These are phyloP conservation scores for Ophioceras dolichostomum DNA, from an alignment of 2,329 filamentous ascomycete genomes.

Conservation along the genomic window DNA sequence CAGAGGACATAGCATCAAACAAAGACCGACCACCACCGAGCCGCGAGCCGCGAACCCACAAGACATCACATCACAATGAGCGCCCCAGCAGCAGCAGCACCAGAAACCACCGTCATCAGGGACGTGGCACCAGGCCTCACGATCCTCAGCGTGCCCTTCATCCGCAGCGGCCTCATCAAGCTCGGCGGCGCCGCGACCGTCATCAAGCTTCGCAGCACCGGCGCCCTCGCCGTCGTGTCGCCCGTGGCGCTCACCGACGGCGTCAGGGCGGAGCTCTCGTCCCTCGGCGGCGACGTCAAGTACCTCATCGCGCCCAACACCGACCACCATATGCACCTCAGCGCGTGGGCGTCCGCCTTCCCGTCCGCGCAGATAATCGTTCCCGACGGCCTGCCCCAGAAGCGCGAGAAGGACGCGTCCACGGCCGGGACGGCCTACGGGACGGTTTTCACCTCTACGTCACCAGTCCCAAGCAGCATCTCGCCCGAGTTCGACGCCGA, in stretches of 20 bases:
- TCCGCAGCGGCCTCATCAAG: constrained; percentile 51
- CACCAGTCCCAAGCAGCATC: too few relatives aligned
- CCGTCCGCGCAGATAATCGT: constrained; percentile 51
- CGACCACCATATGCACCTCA: constrained; percentile 56
- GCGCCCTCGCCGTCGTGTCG: constrained; percentile 53
- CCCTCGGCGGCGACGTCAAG: constrained; percentile 36
- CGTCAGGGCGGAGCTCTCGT: constrained; percentile 33
- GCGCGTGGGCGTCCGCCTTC: constrained; percentile 49
- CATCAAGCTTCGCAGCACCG: constrained; percentile 43
- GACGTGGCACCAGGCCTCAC: constrained; percentile 48
- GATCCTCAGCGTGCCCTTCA: constrained; percentile 53
- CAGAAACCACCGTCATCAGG: constrained; percentile 56
- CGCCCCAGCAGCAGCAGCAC: too few relatives aligned
- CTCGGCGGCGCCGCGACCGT: constrained; percentile 58
- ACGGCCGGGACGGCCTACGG: constrained; percentile 1
- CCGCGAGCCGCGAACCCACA: too few relatives aligned
- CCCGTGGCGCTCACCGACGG: constrained; percentile 50
- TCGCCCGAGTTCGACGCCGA: constrained; percentile 50
- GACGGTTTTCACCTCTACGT: constrained; percentile 1
- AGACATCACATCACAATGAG: too few relatives aligned
- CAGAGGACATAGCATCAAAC: too few relatives aligned
- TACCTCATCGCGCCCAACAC: constrained; percentile 54
- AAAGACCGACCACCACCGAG: too few relatives aligned
- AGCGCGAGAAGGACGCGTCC: constrained; percentile 31
- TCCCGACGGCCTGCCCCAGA: constrained; percentile 48